Evolutionary conservation across 495 filamentous ascomycete species (phyloP), one percentile per base, ranked within the genome.

Genomic region (Daldinia concentrica): DNA sequence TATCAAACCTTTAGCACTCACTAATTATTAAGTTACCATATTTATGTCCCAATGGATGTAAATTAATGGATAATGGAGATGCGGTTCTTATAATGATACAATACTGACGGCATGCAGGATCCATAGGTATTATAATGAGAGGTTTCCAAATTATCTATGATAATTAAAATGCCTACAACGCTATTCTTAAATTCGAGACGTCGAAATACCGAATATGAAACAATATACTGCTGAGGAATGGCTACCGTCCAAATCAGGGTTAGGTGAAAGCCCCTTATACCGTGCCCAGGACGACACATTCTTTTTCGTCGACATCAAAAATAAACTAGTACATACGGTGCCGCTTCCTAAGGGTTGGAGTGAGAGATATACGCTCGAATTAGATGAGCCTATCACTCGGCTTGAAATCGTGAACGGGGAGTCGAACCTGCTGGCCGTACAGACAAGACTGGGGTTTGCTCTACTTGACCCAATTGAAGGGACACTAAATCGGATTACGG

Each of bases 271-370:
- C 26, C 68, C 69, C 6, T 17, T 67, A 24, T 72, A 72, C 41
- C 69, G 69, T 34, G 30, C 29, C 15, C 45, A 30, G 24, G 68
- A 66, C 41, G 63, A 71, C 51, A 67, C 58, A 11, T 71, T 71
- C 51, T 71, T 66, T 56, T 71, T 66, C 62, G 58, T 63, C 51
- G 68, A 67, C 41, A 71, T 67, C 24, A 71, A 62, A 39, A 71
- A 71, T 27, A 62, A 56, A 51, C 48, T 39, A 7, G 52, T 71
- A 2, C 68, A 71, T 17, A 39, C 57, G 32, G 68, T 71, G 3
- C 68, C 68, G 15, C 50, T 27, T 15, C 15, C 7, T 12, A 41
- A 41, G 5, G 37, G 37, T 4, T 41, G 37, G 37, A 4, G 6
- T 41, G 37, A 7, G 17, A 41, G 37, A 17, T 15, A 17, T 17